Percentiles rank a stretch among this genome's conserved stretches.
These are phyloP conservation scores for Phanerochaete sordida DNA, from an alignment of 768 basidiomycete genomes.

Conservation along the genomic window DNA sequence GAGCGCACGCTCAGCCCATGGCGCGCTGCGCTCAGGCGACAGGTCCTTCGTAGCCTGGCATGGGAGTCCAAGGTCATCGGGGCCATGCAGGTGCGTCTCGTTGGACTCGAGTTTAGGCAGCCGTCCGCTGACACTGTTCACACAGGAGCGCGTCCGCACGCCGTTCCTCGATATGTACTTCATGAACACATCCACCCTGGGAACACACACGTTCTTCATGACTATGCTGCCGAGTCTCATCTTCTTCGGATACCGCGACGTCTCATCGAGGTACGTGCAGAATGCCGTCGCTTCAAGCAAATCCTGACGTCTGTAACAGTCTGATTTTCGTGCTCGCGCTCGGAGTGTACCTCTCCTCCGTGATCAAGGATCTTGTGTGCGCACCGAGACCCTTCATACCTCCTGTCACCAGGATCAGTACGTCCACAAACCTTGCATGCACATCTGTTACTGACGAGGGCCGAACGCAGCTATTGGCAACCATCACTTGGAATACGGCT, in stretches of 20 bases:
- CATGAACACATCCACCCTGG: conserved; percentile 76
- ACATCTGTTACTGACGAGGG: conserved; percentile 4
- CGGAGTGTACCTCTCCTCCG: conserved; percentile 85
- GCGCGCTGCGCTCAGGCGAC: conserved; percentile 57
- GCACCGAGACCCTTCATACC: conserved; percentile 88
- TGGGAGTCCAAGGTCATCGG: conserved; percentile 62
- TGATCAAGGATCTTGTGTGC: conserved; percentile 87
- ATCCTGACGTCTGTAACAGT: conserved; percentile 35
- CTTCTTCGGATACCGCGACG: conserved; percentile 78
- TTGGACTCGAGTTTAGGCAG: neutral
- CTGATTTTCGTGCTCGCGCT: conserved; percentile 66
- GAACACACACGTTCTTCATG: conserved; percentile 94
- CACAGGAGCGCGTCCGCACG: conserved; percentile 49
- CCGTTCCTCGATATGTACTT: conserved; percentile 79
- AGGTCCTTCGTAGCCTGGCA: conserved; percentile 48
- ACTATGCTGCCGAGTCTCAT: conserved; percentile 79
- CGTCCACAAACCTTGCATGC: conserved; percentile 20
- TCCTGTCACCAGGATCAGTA: conserved; percentile 87
- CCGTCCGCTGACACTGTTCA: neutral
- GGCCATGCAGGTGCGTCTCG: conserved; percentile 54
- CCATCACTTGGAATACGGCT: conserved; percentile 90
- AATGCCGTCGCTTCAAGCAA: neutral
- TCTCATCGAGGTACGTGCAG: conserved; percentile 66
- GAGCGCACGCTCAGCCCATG: conserved; percentile 59
- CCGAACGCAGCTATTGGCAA: conserved; percentile 57